These are phyloP conservation scores for Thalassiosira livingstoniorum DNA, from an alignment of 352 stramenopile genomes.

Conservation along the genomic window DNA sequence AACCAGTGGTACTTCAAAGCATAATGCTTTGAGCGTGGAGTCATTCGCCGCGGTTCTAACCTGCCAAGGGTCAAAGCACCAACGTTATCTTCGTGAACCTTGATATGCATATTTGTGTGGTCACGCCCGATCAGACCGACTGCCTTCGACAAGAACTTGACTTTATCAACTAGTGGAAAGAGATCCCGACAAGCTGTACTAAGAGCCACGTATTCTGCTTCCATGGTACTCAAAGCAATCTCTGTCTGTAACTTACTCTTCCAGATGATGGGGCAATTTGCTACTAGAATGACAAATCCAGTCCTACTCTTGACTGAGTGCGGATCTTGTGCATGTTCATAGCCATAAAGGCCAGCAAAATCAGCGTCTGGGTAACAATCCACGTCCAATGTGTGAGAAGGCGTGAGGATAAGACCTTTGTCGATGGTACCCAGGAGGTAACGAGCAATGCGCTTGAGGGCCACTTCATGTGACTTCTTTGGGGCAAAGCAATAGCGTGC, in stretches of 20 bases:
- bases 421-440: neutral
- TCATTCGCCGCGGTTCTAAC: neutral
- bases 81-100: conserved; percentile 53
- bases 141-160: neutral
- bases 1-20: conserved; percentile 67
- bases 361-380: conserved; percentile 39
- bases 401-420: neutral
- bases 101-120: neutral
- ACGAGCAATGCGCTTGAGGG: neutral
- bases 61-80: conserved; percentile 29
- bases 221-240: conserved; percentile 36
- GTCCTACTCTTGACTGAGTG: conserved; percentile 46
- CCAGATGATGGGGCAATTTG: conserved; percentile 10
- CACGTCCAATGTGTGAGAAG: neutral
- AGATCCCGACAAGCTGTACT: conserved; percentile 17
- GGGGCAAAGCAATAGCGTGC: conserved; percentile 34
- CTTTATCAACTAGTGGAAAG: conserved; percentile 15
- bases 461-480: neutral
- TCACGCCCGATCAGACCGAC: neutral
- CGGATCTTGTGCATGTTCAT: conserved; percentile 33
- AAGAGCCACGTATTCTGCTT: conserved; percentile 41
- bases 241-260: conserved; percentile 33
- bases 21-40: conserved; percentile 19
- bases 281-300: conserved; percentile 45
- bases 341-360: neutral